phyloP scores from a whole-genome alignment of 139 green algal genomes.

The Astrephomene gubernaculifera region DNA sequence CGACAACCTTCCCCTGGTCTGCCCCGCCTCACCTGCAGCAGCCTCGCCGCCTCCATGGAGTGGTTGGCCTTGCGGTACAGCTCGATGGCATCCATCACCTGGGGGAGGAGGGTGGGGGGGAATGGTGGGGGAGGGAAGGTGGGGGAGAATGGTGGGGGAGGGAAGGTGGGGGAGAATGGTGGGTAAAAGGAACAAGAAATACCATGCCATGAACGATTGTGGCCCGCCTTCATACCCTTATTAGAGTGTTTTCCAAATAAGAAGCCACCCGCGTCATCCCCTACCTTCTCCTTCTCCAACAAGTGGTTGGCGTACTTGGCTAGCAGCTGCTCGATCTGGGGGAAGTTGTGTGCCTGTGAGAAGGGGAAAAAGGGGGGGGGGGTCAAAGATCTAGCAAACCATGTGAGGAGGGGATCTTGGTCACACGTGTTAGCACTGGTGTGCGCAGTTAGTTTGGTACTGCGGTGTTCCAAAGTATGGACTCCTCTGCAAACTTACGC shows the following conservation, averaged over 20 bases:
- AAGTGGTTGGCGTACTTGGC: constrained; percentile 81
- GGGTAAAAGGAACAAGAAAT: background rate
- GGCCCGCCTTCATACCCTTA: background rate
- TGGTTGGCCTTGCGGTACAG: constrained; percentile 78
- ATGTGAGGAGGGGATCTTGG: too few species aligned
- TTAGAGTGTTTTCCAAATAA: too few species aligned
- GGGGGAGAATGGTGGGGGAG: background rate
- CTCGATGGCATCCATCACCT: constrained; percentile 67
- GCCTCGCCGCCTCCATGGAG: constrained; percentile 79
- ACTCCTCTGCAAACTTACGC: too few species aligned
- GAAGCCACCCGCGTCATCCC: too few species aligned
- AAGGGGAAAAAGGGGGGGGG: background rate
- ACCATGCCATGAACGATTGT: background rate
- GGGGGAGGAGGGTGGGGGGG: background rate
- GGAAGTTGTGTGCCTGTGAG: constrained; percentile 39
- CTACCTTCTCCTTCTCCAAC: constrained; percentile 73
- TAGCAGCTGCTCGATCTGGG: constrained; percentile 79
- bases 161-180: background rate
- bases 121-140: background rate
- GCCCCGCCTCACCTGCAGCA: constrained; percentile 64
- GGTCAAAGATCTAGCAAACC: too few species aligned
- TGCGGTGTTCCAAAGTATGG: too few species aligned
- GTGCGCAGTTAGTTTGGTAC: too few species aligned
- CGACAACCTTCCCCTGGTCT: background rate
- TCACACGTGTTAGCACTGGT: too few species aligned